Base-by-base conservation (phyloP, 2,329 filamentous ascomycete genomes). In the Aureobasidium zeae region DNA sequence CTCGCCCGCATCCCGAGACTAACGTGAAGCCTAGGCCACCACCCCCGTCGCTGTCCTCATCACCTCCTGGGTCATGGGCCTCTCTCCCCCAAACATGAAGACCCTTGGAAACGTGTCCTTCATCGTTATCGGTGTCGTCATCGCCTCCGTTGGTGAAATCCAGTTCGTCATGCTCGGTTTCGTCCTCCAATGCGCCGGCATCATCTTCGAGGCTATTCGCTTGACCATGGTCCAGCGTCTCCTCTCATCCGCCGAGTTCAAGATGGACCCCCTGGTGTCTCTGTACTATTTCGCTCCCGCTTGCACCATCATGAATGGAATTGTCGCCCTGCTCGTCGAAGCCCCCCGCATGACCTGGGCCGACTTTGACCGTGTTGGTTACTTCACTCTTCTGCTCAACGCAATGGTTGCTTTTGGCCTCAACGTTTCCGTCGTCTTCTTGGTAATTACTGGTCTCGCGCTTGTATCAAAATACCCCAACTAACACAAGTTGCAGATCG, bases 71-170 rank as follows among this genome's bases (percentile, higher is more conserved):
- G 71, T 74, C 42, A 79, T 96, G 57, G 86, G 87, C 47, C 79
- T 94, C 49, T 79, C 85, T 11, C 79, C 85, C 49, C 84, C 86
- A 43, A 93, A 87, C 69, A 63, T 91, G 54, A 88, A 80, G 70
- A 83, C 86, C 36, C 81, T 98, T 56, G 76, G 85, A 60, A 98
- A 98, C 61, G 88, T 98, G 50, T 91, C 85, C 30, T 76, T 89
- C 61, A 98, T 98, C 57, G 91, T 96, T 41, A 65, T 96, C 42
- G 91, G 91, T 72, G 88, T 96, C 55, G 72, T 95, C 53, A 86
- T 98, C 59, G 91, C 91, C 37, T 94, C 89, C 1, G 77, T 94
- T 51, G 91, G 91, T 57, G 91, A 98, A 71, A 93, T 98, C 65
- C 81, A 88, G 62, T 98, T 98, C 61, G 83, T 86, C 57, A 70